Evolutionary conservation across 2,329 filamentous ascomycete species (phyloP).

Genomic region (Gaeumannomyces sp.): DNA sequence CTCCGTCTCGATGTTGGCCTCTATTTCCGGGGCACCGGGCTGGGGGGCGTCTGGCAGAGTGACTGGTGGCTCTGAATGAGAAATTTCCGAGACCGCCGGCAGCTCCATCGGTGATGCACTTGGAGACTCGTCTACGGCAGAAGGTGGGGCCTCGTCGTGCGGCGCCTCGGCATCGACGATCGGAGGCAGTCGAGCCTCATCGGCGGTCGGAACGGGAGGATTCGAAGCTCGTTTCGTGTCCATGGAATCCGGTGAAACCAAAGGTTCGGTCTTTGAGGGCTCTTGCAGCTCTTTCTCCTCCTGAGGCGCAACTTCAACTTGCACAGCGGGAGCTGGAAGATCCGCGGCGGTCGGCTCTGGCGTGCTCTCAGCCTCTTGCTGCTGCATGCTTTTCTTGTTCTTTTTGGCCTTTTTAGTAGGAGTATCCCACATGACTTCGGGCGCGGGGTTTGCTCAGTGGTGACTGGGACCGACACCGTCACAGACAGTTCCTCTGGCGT

Average conservation of each 20-base stretch:
- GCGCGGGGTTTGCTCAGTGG: background rate
- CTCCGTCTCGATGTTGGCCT: background rate
- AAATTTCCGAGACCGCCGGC: background rate
- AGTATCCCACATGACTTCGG: background rate
- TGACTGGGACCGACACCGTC: background rate
- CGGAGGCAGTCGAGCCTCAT: background rate
- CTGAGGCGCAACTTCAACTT: too few species aligned
- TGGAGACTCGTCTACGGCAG: background rate
- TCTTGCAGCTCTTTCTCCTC: too few species aligned
- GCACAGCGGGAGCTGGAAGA: too few species aligned
- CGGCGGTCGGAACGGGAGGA: background rate
- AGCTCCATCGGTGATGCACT: background rate
- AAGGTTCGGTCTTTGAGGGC: background rate
- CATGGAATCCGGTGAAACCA: background rate
- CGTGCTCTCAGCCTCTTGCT: constrained; percentile 4
- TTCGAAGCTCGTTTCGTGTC: background rate
- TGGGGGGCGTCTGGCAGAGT: background rate
- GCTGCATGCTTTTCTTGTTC: constrained; percentile 25
- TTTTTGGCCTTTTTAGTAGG: constrained; percentile 23
- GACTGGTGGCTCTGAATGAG: background rate
- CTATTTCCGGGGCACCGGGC: background rate
- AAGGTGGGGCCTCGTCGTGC: background rate
- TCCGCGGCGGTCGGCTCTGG: background rate
- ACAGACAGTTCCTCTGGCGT: background rate
- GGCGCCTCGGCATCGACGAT: background rate